Evolutionary conservation across 306 rosid species (phyloP), one percentile per base, ranked within the genome.

Genomic region (Crotalaria pallida): DNA sequence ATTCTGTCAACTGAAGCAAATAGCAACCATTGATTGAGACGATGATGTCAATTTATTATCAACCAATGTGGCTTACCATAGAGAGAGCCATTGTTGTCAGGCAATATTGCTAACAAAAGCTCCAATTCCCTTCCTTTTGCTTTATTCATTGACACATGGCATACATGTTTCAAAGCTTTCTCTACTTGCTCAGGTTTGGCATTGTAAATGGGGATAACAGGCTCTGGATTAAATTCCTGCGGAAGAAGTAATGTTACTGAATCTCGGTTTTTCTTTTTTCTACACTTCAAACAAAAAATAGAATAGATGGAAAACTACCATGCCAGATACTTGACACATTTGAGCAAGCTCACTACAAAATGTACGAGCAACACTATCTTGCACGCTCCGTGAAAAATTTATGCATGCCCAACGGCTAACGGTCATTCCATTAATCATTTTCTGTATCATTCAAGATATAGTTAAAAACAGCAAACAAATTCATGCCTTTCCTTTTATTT

Each of bases 321-420:
- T 93, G 88, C 98, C 98, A 65, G 98, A 93, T 31, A 93, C 94
- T 88, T 90, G 96, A 81, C 98, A 93, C 98, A 93, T 93, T 65
- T 93, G 98, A 15, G 84, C 96, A 76, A 93, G 96, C 65, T 93
- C 98, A 9, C 21, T 61, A 44, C 97, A 90, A 80, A 93, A 93
- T 13, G 97, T 86, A 44, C 94, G 96, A 29, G 90, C 96, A 43
- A 90, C 90, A 13, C 84, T 88, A 44, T 93, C 98, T 73, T 93
- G 98, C 73, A 93, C 97, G 1, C 87, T 78, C 59, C 98, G 66
- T 36, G 98, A 93, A 85, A 93, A 93, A 75, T 93, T 93, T 29
- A 93, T 88, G 81, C 98, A 93, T 19, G 97, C 98, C 98, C 98
- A 93, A 33, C 90, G 90, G 81, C 77, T 90, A 26, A 93, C 98